A percentile compares a stretch with the other conserved stretches of the same genome.
phyloP scores from a whole-genome alignment of 1,284 basidiomycete species.

The Papiliotrema flavescens region DNA sequence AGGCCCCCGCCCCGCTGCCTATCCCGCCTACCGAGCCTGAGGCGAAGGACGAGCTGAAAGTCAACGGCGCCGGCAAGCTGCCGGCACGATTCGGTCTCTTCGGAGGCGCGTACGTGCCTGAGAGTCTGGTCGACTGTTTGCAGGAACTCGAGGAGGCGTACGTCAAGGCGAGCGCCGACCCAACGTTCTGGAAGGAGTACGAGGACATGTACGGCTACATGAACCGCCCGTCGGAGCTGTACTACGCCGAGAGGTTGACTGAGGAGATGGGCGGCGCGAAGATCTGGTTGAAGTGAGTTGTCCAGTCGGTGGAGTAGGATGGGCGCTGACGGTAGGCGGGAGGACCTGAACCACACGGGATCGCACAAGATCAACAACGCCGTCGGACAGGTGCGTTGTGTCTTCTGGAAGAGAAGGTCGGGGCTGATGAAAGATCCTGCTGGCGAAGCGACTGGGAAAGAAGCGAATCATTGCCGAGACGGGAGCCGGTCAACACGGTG shows the following conservation, averaged over 20 bases:
- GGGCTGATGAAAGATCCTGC: conserved; percentile 63
- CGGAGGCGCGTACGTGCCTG: conserved; percentile 96
- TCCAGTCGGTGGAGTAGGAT: not conserved
- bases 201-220: conserved; percentile 86
- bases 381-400: conserved; percentile 68
- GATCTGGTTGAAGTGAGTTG: conserved; percentile 91
- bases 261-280: conserved; percentile 78
- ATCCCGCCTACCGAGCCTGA: conserved; percentile 34
- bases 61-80: conserved; percentile 53
- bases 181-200: conserved; percentile 91
- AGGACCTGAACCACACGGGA: conserved; percentile 78
- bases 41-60: conserved; percentile 29
- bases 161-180: conserved; percentile 78
- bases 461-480: conserved; percentile 98
- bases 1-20: conserved; percentile 40
- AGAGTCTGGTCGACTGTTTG: conserved; percentile 86
- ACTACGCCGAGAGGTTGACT: conserved; percentile 70
- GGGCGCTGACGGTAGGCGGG: conserved; percentile 33
- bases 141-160: conserved; percentile 89
- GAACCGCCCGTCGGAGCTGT: conserved; percentile 68
- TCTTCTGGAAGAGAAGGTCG: not conserved
- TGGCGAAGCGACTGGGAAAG: conserved; percentile 90
- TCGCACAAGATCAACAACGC: conserved; percentile 98
- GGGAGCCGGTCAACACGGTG: conserved; percentile 97
- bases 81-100: conserved; percentile 90